Conservation (phyloP, 2,329 filamentous ascomycete species). For the Trichoderma breve region DNA sequence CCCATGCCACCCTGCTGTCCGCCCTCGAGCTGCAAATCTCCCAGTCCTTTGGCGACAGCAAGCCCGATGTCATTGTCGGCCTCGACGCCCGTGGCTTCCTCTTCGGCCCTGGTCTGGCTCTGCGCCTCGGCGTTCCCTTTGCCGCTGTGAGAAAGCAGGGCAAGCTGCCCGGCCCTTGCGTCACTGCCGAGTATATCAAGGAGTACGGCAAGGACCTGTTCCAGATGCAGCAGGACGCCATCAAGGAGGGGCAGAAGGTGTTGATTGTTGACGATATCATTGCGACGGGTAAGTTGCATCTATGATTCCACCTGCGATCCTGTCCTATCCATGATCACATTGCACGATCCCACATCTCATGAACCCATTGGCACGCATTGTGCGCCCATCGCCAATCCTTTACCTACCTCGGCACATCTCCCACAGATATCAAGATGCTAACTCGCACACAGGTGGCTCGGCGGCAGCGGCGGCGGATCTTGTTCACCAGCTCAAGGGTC, state of each 20-base stretch:
- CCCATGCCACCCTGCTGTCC: constrained; percentile 75
- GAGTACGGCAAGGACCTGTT: constrained; percentile 96
- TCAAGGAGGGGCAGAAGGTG: constrained; percentile 84
- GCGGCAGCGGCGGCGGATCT: constrained; percentile 84
- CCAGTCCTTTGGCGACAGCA: constrained; percentile 57
- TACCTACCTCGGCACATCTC: not conserved
- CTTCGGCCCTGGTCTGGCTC: constrained; percentile 85
- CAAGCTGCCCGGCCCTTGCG: constrained; percentile 87
- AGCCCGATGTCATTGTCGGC: constrained; percentile 87
- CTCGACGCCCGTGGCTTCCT: constrained; percentile 94
- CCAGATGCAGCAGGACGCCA: constrained; percentile 87
- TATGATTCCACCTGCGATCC: not conserved
- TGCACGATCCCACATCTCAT: not conserved
- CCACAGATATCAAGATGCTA: not conserved
- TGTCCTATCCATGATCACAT: not conserved
- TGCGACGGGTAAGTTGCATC: constrained; percentile 73
- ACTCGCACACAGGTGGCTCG: constrained; percentile 69
- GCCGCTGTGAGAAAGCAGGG: constrained; percentile 93
- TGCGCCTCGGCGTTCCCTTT: constrained; percentile 79
- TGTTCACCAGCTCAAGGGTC: constrained; percentile 79
- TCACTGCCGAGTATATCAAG: constrained; percentile 85
- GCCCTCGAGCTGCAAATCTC: constrained; percentile 82
- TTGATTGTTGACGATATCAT: constrained; percentile 97
- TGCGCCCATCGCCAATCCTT: not conserved
- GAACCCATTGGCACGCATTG: not conserved